Base-by-base conservation (phyloP, 805 yeast species). In the Candida pseudoglaebosa region DNA sequence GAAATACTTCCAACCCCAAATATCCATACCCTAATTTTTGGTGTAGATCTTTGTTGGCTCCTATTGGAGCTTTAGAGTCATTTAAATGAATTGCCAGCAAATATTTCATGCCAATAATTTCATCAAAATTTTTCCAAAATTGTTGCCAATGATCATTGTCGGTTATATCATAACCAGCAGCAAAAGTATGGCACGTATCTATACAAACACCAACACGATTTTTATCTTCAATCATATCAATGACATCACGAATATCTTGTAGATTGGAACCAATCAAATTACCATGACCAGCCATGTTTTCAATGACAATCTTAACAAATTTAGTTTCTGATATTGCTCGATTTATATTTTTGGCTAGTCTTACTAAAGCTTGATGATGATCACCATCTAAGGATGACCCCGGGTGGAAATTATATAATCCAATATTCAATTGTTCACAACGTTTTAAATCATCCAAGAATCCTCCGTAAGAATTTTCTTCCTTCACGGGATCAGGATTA, bases 201-300 rank as follows among this genome's bases (percentile, higher is more conserved):
- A 93, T 73, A 57, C 99, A 93, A 1, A 93, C 95, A 3, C 99
- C 98, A n/a, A 93, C 82, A 40, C 99, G 71, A 1, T 63, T 56
- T 59, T 90, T 90, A 53, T 89, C 77, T 1, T 88, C 84, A n/a
- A 93, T 76, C 70, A 78, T 54, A 26, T 77, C 82, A 32, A 93
- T 87, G 12, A 93, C 90, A 16, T 73, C 75, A 20, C 73, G 67
- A 34, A 93, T 68, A 53, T 93, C 98, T 46, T 84, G 78, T 20
- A 91, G 62, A 30, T 75, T 70, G 3, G 91, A 82, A 1, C 98
- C 99, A 30, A 93, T 83, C 43, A 91, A 73, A 45, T 85, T 83
- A 2, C 96, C 96, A 50, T 88, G 95, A 7, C 99, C 99, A 1
- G 99, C 96, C 99, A 93, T 93, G 55, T 91, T 93, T 54, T 93